Evolutionary conservation across 2,329 filamentous ascomycete genomes (phyloP), one percentile per base, ranked within the genome.

Genomic region (Diaporthe citriasiana): DNA sequence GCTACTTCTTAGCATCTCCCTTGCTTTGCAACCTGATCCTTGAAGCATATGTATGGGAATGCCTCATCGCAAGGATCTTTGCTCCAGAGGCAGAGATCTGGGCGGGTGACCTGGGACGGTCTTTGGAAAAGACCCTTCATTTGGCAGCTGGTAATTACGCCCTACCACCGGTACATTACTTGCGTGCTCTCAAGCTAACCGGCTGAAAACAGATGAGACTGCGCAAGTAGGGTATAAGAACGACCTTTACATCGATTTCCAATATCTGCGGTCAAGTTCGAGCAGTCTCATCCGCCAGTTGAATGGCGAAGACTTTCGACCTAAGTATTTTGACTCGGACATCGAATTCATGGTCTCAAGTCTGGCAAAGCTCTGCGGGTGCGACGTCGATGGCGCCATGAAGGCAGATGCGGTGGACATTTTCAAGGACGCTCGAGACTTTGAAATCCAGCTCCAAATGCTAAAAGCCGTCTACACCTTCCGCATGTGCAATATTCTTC

Each of bases 241-340:
- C 27, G 40, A 57, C 22, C 30, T 69, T 12, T 35, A 75, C 0
- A 40, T 53, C 0, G 60, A 73, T 22, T 71, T 66, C 22, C 76
- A 78, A 13, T 45, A 75, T 15, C 76, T 69, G 75, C 74, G 74
- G 13, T 59, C 74, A 1, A 74, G 56, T 25, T 76, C 73, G 0
- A 60, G 59, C 12, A 59, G 76, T 27, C 35, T 78, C 42, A 38
- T 75, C 13, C 25, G 22, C 25, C 60, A 15, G 25, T 22, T 72
- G 12, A 22, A 5, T 22, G 27, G 45, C 3, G 59, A 9, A 1
- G 15, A 35, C 8, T 57, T 55, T 2, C 50, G 19, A 5, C 13
- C 17, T 6, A n/a, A 70, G 19, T 33, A 22, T 7, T 70, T 53
- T 7, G 22, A 51, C 9, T 17, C 27, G 7, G 25, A 42, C 13